Evolutionary conservation across 768 basidiomycete genomes (phyloP).

Genomic region (Russula griseocarnosa): DNA sequence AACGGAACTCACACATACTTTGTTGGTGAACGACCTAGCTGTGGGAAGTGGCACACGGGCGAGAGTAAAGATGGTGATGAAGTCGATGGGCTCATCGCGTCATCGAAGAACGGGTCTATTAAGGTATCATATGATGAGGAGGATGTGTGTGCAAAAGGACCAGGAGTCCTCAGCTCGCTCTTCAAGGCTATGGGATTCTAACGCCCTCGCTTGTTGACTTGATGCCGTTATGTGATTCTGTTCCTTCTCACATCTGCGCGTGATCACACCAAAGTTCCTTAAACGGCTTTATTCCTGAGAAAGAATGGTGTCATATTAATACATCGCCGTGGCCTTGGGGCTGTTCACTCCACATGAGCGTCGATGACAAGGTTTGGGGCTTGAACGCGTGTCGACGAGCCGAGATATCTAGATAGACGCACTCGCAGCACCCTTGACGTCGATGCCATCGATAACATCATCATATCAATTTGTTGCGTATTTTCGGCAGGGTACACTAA

Average conservation of each 20-base stretch:
- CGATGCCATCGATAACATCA: constrained; percentile 23
- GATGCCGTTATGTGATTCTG: background rate
- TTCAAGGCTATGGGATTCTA: constrained; percentile 20
- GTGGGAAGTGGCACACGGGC: constrained; percentile 18
- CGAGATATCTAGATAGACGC: background rate
- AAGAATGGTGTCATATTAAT: background rate
- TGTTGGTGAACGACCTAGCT: constrained; percentile 21
- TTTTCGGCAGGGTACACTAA: constrained; percentile 13
- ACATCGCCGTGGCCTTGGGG: no score
- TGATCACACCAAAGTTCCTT: background rate
- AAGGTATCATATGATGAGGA: constrained; percentile 23
- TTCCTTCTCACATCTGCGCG: background rate
- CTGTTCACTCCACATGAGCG: background rate
- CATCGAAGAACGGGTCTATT: constrained; percentile 22
- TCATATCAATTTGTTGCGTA: background rate
- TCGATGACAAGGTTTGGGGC: no score
- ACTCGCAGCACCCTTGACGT: constrained; percentile 12
- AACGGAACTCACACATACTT: constrained; percentile 22
- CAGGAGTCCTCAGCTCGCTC: constrained; percentile 10
- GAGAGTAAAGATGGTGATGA: constrained; percentile 17
- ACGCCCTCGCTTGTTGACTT: background rate
- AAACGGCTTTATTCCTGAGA: background rate
- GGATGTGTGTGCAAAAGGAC: background rate
- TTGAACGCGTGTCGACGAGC: no score
- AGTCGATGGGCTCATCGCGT: constrained; percentile 14